Conservation (phyloP, 1,284 basidiomycete genomes). For the Cystobasidiaceae sp. region DNA sequence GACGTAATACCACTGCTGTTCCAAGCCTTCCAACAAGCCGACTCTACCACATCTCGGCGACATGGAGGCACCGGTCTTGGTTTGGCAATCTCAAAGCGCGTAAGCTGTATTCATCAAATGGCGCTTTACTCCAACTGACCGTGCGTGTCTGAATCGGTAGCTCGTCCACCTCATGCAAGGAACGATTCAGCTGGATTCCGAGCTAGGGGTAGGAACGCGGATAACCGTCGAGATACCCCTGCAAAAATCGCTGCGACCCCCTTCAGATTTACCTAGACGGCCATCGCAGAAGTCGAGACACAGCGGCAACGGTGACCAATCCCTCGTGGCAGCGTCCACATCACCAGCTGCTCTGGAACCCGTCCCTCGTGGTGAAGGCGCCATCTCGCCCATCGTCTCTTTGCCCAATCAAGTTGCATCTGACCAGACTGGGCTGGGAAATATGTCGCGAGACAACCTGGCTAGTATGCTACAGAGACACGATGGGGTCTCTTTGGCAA, state of each 20-base stretch:
- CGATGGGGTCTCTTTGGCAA: too few relatives aligned
- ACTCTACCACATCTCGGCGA: slow-evolving; percentile 33
- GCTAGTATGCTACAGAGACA: too few relatives aligned
- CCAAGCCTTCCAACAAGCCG: slow-evolving; percentile 45
- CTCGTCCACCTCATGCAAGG: slow-evolving; percentile 42
- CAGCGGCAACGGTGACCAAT: background rate
- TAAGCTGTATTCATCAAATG: background rate
- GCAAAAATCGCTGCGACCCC: slow-evolving; percentile 26
- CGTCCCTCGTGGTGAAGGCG: background rate
- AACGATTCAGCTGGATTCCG: slow-evolving; percentile 31
- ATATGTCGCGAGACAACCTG: too few relatives aligned
- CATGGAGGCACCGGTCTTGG: slow-evolving; percentile 41
- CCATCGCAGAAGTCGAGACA: background rate
- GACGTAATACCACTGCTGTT: slow-evolving; percentile 45
- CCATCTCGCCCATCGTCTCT: slow-evolving; percentile 1
- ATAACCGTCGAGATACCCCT: slow-evolving; percentile 35
- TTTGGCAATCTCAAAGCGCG: slow-evolving; percentile 41
- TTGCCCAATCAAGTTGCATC: too few relatives aligned
- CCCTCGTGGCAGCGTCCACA: background rate
- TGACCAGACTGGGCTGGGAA: too few relatives aligned
- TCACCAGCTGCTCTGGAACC: background rate
- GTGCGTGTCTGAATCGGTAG: background rate
- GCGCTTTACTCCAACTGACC: too few relatives aligned
- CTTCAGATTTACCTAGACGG: slow-evolving; percentile 10
- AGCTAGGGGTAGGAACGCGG: slow-evolving; percentile 33